These are phyloP conservation scores for Fusarium sp. DNA, from an alignment of 2,329 filamentous ascomycete species.

Conservation along the genomic window DNA sequence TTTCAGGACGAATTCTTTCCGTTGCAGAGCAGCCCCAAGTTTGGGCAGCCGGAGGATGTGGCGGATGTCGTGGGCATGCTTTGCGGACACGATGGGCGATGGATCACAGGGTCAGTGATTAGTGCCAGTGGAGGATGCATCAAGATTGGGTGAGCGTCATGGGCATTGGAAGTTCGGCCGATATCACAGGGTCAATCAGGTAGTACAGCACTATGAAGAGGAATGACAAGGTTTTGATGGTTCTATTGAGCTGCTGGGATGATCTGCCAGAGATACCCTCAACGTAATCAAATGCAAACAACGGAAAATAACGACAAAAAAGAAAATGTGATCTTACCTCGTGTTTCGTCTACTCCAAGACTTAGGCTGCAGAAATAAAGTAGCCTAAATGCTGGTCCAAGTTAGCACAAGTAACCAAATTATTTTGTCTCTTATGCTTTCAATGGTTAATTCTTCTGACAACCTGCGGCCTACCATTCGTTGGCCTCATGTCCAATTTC, in stretches of 20 bases:
- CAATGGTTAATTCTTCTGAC: too few relatives aligned
- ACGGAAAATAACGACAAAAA: too few relatives aligned
- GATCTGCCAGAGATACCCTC: too few relatives aligned
- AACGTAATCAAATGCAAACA: too few relatives aligned
- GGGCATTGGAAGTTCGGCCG: too few relatives aligned
- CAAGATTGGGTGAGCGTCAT: slow-evolving; percentile 40
- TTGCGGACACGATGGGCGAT: slow-evolving; percentile 49
- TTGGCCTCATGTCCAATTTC: background rate
- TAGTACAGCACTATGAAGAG: background rate
- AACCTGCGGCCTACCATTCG: background rate
- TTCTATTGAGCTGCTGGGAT: rapidly evolving
- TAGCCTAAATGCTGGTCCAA: too few relatives aligned
- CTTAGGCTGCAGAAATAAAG: too few relatives aligned
- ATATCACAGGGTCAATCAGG: background rate
- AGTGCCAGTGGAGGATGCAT: slow-evolving; percentile 52
- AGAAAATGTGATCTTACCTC: too few relatives aligned
- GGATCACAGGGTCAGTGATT: slow-evolving; percentile 52
- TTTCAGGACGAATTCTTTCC: slow-evolving; percentile 51
- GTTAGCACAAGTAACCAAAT: too few relatives aligned
- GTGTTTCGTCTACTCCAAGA: too few relatives aligned
- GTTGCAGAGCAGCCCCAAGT: slow-evolving; percentile 47
- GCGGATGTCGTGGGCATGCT: slow-evolving; percentile 51
- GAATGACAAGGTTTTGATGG: rapidly evolving
- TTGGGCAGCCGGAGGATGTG: slow-evolving; percentile 52
- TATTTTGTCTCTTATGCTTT: too few relatives aligned